Base-by-base conservation (phyloP, 345 rosid genomes). In the Corchorus capsularis region DNA sequence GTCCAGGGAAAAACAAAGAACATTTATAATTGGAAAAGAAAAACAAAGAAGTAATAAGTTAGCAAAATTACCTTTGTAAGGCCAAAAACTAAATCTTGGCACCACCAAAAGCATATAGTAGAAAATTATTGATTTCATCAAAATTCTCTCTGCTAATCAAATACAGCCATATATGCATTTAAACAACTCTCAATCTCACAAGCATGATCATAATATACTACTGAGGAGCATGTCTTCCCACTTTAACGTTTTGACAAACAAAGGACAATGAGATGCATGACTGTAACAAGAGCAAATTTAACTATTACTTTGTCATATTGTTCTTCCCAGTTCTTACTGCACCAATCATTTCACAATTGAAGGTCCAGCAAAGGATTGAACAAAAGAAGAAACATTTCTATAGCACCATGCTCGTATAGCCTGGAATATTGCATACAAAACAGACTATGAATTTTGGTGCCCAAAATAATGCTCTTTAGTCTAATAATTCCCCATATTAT, bases 401-500 rank as follows among this genome's bases (percentile, higher is more conserved):
- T 71, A 0, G 74, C 74, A 71, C 74, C 74, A 54, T 71, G 74
- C 74, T 71, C 74, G 74, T 71, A 71, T 54, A 71, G 74, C 63
- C 74, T 50, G 75, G 41, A 41, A 56, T 54, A 72, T n/a, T 35
- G 13, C 1, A 72, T 45, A 41, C 37, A 72, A 37, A 72, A 12
- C 75, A 56, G 75, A 56, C 75, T 16, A 72, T 72, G 75, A 72
- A 72, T 35, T 54, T 54, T 72, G 75, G 75, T 72, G 64, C 75
- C 75, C 15, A 39, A 27, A 27, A 1, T 45, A 8, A 45, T 6
- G 6, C 16, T 12, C 39, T 60, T 57, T 9, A 27, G 14, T 57
- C 62, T 43, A 35, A 4, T 10, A 27, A 35, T 12, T 59, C 63
- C 37, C 15, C 4, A 59, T 59, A 12, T 1, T 5, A 61, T n/a